Evolutionary conservation across 75 land plant genomes (phyloP).

Genomic region (Selaginella tamariscina): DNA sequence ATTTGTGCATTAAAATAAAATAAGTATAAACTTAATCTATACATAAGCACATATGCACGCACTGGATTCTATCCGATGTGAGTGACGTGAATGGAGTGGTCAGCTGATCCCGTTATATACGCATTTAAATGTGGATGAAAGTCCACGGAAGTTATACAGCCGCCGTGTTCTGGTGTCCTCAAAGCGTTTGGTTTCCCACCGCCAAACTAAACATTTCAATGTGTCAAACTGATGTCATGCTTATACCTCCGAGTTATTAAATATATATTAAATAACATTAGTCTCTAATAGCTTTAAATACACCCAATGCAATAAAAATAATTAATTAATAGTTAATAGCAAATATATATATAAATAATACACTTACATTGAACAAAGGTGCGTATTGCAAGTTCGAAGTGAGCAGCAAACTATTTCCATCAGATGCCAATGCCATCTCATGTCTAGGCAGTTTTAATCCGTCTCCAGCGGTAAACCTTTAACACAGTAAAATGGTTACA

Average conservation of each 20-base stretch:
- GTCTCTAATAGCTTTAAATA: background rate
- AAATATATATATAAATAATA: no score
- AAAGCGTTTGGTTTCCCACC: slow-evolving; percentile 29
- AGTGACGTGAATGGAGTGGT: slow-evolving; percentile 79
- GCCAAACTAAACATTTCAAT: slow-evolving; percentile 17
- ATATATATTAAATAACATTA: slow-evolving; percentile 23
- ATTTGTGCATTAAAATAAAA: no score
- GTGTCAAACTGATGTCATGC: background rate
- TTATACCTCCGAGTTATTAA: background rate
- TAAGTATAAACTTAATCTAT: no score
- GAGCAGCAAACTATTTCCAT: slow-evolving; percentile 57
- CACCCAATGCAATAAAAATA: background rate
- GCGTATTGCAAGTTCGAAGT: slow-evolving; percentile 60
- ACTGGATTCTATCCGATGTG: slow-evolving; percentile 40
- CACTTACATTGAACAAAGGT: slow-evolving; percentile 78
- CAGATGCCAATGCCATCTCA: slow-evolving; percentile 75
- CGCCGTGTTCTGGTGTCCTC: slow-evolving; percentile 58
- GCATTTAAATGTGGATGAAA: slow-evolving; percentile 80
- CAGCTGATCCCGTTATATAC: slow-evolving; percentile 79
- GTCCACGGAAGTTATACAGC: slow-evolving; percentile 80
- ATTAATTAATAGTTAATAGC: background rate
- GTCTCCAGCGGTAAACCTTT: slow-evolving; percentile 38
- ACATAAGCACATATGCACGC: no score
- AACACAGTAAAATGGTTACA: background rate
- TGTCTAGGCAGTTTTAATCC: slow-evolving; percentile 34